These are phyloP conservation scores for Fusarium nurragi DNA, from an alignment of 2,329 filamentous ascomycete species.

Conservation along the genomic window DNA sequence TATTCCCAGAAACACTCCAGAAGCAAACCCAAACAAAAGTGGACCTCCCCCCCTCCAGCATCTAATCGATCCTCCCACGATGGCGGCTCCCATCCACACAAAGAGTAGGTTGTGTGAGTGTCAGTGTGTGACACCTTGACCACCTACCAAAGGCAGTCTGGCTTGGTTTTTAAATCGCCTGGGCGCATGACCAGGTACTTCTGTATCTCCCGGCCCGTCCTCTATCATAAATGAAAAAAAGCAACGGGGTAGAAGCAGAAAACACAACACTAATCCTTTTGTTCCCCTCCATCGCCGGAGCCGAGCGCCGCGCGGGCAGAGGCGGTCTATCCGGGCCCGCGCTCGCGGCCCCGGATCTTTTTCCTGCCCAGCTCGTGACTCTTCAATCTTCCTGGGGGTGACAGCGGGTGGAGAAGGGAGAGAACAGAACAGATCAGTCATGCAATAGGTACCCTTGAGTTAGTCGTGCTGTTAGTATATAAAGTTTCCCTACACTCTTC, in stretches of 20 bases:
- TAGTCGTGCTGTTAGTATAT: constrained; percentile 9
- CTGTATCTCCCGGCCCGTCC: constrained; percentile 8
- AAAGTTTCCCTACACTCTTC: constrained; percentile 5
- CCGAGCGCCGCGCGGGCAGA: constrained; percentile 43
- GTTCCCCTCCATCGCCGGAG: constrained; percentile 21
- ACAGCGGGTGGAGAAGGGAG: constrained; percentile 18
- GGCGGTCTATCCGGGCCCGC: constrained; percentile 39
- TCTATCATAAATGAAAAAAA: constrained; percentile 16
- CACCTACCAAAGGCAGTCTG: constrained; percentile 10
- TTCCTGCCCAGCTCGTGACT: constrained; percentile 19
- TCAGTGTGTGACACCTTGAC: constrained; percentile 11
- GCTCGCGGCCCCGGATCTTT: constrained; percentile 27
- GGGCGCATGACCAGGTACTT: constrained; percentile 26
- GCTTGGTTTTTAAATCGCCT: neutral
- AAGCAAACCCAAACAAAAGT: neutral
- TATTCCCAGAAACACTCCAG: neutral
- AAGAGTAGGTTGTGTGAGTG: neutral
- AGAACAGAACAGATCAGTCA: constrained; percentile 1
- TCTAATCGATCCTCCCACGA: neutral
- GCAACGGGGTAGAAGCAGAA: neutral
- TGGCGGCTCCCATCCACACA: constrained; percentile 8
- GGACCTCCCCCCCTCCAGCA: neutral
- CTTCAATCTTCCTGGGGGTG: neutral
- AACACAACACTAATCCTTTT: constrained; percentile 1
- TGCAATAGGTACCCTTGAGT: neutral